These are phyloP conservation scores for Tetracladium setigerum DNA, from an alignment of 495 filamentous ascomycete genomes.

Conservation along the genomic window DNA sequence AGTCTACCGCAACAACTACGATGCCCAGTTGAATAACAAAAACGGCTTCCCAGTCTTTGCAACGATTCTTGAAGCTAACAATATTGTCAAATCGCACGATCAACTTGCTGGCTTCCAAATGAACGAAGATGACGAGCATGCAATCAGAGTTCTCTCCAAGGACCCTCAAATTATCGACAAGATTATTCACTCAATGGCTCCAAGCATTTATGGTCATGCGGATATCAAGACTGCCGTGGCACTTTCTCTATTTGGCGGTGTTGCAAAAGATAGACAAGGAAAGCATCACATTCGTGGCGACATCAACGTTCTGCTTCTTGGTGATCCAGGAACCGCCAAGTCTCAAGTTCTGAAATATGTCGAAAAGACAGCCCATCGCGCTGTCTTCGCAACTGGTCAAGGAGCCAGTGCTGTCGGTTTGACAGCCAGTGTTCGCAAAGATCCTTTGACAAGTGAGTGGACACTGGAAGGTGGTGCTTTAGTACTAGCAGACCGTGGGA, in stretches of 20 bases:
- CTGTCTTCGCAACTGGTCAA: constrained; percentile 97
- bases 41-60: constrained; percentile 99
- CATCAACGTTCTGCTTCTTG: constrained; percentile 95
- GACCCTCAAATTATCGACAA: constrained; percentile 94
- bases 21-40: constrained; percentile 95
- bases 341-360: constrained; percentile 98
- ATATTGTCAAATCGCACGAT: constrained; percentile 94
- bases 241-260: constrained; percentile 90
- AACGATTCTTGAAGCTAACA: constrained; percentile 94
- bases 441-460: constrained; percentile 96
- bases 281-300: constrained; percentile 90
- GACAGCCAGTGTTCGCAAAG: constrained; percentile 90
- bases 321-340: constrained; percentile 97
- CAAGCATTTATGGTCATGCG: constrained; percentile 92
- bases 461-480: constrained; percentile 95
- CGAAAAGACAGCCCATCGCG: constrained; percentile 93
- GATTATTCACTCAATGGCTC: constrained; percentile 88
- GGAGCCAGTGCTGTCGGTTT: constrained; percentile 97
- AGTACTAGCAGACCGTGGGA: constrained; percentile 91
- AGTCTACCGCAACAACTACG: constrained; percentile 97
- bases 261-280: constrained; percentile 81
- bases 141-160: constrained; percentile 77
- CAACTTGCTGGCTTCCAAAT: constrained; percentile 95
- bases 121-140: constrained; percentile 90
- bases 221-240: constrained; percentile 98